Base-by-base conservation (phyloP, 2,329 filamentous ascomycete species). In the Escovopsis sp. region DNA sequence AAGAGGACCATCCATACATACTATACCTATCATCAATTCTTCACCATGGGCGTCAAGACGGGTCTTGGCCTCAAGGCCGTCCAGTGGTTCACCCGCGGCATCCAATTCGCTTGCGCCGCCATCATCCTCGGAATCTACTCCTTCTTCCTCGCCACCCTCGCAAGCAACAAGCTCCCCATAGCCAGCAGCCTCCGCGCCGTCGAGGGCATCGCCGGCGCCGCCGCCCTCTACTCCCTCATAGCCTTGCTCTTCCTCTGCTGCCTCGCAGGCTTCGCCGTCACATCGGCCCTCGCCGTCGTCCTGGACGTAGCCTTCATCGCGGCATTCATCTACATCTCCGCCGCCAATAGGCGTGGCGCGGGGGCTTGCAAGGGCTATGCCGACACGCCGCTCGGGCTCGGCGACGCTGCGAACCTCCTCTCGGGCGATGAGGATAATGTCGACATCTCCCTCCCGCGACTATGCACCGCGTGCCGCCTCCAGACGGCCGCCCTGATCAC, bases 321-420 rank as follows among this genome's bases (percentile, higher is more conserved):
- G 35, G 77, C 70, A 45, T 91, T 91, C 67, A 75, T 93, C 55
- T 93, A 87, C 55, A 75, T 95, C 46, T 85, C 87, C 1, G 68
- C 80, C 39, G 70, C 85, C 48, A 88, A 84, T 46, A 73, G 82
- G 33, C 63, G 74, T 43, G 87, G 87, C 33, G 75, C 76, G 0
- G 62, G 70, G 47, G 72, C 64, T 40, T 95, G 88, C 66, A 56
- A 47, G 12, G 68, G 63, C 12, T 64, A 64, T 12, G 70, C 87
- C 45, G 65, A 70, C 39, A 89, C 78, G 12, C 77, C 77, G 6
- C 75, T 89, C 42, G 87, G 87, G 33, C 68, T 58, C 4, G 84
- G 82, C 6, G 61, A 72, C 7, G 66, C 73, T 2, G 63, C 65
- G 26, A 63, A 68, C 33, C 68, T 70, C 32, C 59, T 62, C n/a